Percentiles rank a stretch among this genome's conserved stretches.
These are phyloP conservation scores for Emiliania huxleyi DNA, from an alignment of 78 protist species.

Conservation along the genomic window DNA sequence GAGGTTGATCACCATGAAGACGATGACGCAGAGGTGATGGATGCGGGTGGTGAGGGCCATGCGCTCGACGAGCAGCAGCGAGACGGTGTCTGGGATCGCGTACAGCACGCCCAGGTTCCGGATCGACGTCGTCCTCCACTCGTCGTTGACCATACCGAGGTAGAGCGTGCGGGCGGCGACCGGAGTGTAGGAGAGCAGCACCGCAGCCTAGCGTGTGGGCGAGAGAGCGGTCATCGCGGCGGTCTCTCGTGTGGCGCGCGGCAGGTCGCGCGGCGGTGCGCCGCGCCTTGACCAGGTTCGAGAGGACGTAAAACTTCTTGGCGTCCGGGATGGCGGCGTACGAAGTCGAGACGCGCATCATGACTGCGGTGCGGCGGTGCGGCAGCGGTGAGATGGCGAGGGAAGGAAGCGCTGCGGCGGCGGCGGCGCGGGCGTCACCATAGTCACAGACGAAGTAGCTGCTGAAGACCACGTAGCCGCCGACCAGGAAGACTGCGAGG, in stretches of 20 bases:
- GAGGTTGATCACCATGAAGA: constrained; percentile 14
- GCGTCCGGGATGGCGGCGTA: neutral
- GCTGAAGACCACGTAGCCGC: constrained; percentile 28
- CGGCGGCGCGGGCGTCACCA: too few relatives aligned
- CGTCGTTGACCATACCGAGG: neutral
- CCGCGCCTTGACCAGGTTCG: constrained; percentile 26
- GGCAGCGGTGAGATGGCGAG: too few relatives aligned
- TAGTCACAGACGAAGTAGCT: constrained; percentile 29
- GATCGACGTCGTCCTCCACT: constrained; percentile 19
- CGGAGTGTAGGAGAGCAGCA: constrained; percentile 34
- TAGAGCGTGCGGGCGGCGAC: neutral
- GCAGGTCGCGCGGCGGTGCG: too few relatives aligned
- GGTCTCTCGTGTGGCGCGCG: too few relatives aligned
- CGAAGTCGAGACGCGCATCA: too few relatives aligned
- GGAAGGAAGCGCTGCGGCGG: too few relatives aligned
- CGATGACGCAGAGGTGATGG: constrained; percentile 34
- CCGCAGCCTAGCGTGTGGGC: neutral
- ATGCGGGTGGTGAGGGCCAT: constrained; percentile 19
- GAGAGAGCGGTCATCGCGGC: too few relatives aligned
- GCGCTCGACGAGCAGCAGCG: constrained; percentile 21
- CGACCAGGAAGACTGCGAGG: constrained; percentile 35
- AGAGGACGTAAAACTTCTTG: constrained; percentile 37
- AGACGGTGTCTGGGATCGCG: constrained; percentile 49
- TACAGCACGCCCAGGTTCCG: constrained; percentile 43
- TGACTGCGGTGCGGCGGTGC: too few relatives aligned